These are phyloP conservation scores for Fomes fomentarius DNA, from an alignment of 1,284 basidiomycete genomes.

Conservation along the genomic window DNA sequence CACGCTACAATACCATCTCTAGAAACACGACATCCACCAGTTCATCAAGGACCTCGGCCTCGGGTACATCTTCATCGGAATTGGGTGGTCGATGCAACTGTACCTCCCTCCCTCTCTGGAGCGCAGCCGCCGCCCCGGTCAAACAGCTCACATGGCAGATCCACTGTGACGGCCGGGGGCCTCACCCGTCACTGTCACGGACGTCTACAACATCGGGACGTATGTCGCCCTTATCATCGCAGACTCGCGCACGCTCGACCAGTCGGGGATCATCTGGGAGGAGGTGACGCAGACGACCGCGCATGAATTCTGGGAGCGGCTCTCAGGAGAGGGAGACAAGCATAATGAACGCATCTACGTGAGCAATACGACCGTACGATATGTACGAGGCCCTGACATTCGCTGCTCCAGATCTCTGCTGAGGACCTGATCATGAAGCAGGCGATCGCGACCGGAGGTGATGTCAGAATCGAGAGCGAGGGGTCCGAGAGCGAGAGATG, in stretches of 20 bases:
- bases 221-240: constrained; percentile 15
- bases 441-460: too few species aligned
- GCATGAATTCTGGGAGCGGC: neutral
- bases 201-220: constrained; percentile 13
- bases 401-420: too few species aligned
- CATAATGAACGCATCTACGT: neutral
- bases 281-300: constrained; percentile 19
- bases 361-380: too few species aligned
- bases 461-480: too few species aligned
- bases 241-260: constrained; percentile 17
- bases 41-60: constrained; percentile 12
- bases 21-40: constrained; percentile 23
- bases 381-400: too few species aligned
- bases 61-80: constrained; percentile 25
- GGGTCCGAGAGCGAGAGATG: too few species aligned
- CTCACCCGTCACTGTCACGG: neutral
- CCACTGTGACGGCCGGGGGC: too few species aligned
- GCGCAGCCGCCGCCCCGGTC: neutral
- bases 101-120: constrained; percentile 3
- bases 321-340: constrained; percentile 3
- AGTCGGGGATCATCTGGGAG: constrained; percentile 22
- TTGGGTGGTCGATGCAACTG: constrained; percentile 26
- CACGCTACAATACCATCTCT: neutral
- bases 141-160: neutral
- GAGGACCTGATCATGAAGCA: too few species aligned